phyloP scores from a whole-genome alignment of 1,284 basidiomycete genomes.

The Ganoderma leucocontextum region DNA sequence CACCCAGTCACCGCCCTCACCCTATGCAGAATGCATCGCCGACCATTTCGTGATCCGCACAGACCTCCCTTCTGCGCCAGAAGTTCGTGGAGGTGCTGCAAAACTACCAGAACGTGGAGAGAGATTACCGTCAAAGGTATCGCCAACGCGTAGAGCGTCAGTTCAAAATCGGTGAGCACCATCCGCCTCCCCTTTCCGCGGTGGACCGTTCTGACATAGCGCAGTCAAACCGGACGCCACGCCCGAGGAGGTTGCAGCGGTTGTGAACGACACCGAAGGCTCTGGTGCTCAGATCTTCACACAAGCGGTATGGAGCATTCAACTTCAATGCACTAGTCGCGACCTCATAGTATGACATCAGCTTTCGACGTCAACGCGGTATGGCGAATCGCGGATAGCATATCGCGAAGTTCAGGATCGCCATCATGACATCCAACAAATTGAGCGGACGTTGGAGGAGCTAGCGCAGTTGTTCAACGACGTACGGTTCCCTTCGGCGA shows the following conservation, averaged over 20 bases:
- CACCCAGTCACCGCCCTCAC: constrained; percentile 26
- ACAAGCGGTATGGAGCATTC: constrained; percentile 72
- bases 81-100: constrained; percentile 78
- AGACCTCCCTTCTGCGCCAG: constrained; percentile 63
- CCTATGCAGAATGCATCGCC: not conserved
- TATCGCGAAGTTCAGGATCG: constrained; percentile 92
- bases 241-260: constrained; percentile 80
- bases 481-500: constrained; percentile 41
- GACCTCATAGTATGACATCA: constrained; percentile 34
- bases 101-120: constrained; percentile 86
- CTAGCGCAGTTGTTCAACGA: constrained; percentile 91
- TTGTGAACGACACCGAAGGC: constrained; percentile 74
- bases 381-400: constrained; percentile 85
- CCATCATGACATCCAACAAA: constrained; percentile 87
- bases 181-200: not conserved
- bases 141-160: constrained; percentile 89
- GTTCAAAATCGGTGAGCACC: constrained; percentile 78
- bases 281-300: constrained; percentile 82
- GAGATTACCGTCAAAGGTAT: constrained; percentile 84
- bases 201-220: constrained; percentile 1
- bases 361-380: constrained; percentile 79
- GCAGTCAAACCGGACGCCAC: constrained; percentile 91
- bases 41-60: not conserved
- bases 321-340: not conserved
- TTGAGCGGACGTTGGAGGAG: constrained; percentile 89